Evolutionary conservation across 1,284 basidiomycete genomes (phyloP), one percentile per base, ranked within the genome.

Genomic region (Ceratobasidium theobromae): DNA sequence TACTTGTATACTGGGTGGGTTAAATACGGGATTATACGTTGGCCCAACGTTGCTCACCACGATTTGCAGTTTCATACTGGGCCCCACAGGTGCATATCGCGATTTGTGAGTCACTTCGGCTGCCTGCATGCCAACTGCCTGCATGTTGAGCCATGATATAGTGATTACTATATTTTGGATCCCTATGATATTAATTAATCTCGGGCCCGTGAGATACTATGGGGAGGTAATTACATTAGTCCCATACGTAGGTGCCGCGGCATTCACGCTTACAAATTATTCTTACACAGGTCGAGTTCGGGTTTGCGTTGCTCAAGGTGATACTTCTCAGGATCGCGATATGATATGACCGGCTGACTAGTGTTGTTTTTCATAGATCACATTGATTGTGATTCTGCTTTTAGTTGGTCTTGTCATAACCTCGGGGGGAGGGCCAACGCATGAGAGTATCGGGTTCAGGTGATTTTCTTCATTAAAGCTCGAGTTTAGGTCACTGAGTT

Each of bases 221-320:
- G 69, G 69, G 23, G 69, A 70, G 52, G 68, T 69, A 41, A 40
- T 53, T 16, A n/a, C n/a, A n/a, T n/a, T n/a, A n/a, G n/a, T 16
- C 8, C 25, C 16, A 30, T 16, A 38, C 16, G 27, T 3, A 23
- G 33, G 18, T 18, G n/a, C 40, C 18, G 25, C 9, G 14, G n/a
- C 16, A 53, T 28, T 18, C 25, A 27, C 40, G 6, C 51, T 53
- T 8, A 40, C 58, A 14, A 32, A 53, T n/a, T n/a, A 38, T 28
- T 8, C 48, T 27, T 48, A 9, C 18, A n/a, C 41, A 70, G 69
- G 45, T 69, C 18, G 72, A 73, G 46, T 72, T 73, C 16, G 69
- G 70, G 35, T 70, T 70, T 14, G 71, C 71, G 8, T 67, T 60
- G 53, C 70, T 67, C 27, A 73, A 74, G 67, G 70, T 72, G 18